Percentiles rank a stretch among this genome's conserved stretches.
phyloP scores from a whole-genome alignment of 129 eudicot species.

The Flaveria ramosissima region DNA sequence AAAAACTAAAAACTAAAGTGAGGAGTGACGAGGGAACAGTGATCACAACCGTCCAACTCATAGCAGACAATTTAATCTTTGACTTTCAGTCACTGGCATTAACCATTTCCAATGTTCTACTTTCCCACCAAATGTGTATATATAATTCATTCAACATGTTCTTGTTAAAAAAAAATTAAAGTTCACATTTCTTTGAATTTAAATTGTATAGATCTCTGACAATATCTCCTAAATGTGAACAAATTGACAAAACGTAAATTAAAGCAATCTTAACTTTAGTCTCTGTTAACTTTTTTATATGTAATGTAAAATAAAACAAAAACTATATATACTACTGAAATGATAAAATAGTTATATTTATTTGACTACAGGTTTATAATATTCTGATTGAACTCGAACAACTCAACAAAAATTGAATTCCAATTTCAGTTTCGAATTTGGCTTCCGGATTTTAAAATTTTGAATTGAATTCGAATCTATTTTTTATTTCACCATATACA shows the following conservation, averaged over 20 bases:
- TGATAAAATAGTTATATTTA: too few species aligned
- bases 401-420: too few species aligned
- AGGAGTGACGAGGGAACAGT: constrained; percentile 24
- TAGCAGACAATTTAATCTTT: constrained; percentile 51
- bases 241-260: constrained; percentile 4
- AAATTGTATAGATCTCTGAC: not conserved
- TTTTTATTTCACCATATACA: too few species aligned
- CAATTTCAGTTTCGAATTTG: too few species aligned
- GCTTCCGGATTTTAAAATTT: too few species aligned
- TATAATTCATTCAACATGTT: not conserved
- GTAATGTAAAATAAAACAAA: too few species aligned
- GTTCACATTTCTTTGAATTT: not conserved
- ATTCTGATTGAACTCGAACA: too few species aligned
- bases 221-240: constrained; percentile 10
- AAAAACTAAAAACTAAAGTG: too few species aligned
- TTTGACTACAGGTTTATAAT: too few species aligned
- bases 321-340: too few species aligned
- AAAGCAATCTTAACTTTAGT: constrained; percentile 9
- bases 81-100: constrained; percentile 43
- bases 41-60: constrained; percentile 52
- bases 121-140: constrained; percentile 14
- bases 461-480: too few species aligned
- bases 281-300: too few species aligned
- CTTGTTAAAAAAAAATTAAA: not conserved
- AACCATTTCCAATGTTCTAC: constrained; percentile 44